Conservation (phyloP, 768 basidiomycete genomes). For the Chalciporus pseudorubinellus region DNA sequence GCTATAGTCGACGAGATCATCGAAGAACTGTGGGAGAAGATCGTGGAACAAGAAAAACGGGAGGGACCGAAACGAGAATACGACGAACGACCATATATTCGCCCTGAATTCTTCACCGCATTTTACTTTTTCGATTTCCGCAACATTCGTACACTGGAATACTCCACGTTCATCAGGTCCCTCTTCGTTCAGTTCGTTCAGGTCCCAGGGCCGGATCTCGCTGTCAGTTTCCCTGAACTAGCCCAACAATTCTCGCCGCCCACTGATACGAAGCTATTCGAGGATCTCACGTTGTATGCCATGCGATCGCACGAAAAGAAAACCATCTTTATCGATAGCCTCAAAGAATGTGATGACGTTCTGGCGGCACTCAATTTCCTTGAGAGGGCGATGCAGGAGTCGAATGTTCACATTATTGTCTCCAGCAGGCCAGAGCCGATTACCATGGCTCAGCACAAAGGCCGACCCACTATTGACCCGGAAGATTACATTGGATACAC, state of each 20-base stretch:
- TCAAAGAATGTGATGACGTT: slow-evolving; percentile 27
- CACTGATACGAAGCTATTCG: slow-evolving; percentile 7
- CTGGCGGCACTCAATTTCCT: slow-evolving; percentile 20
- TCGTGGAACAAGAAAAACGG: slow-evolving; percentile 19
- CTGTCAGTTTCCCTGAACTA: slow-evolving; percentile 22
- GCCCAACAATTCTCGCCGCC: slow-evolving; percentile 15
- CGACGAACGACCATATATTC: slow-evolving; percentile 17
- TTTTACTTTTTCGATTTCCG: slow-evolving; percentile 31
- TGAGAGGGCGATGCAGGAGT: slow-evolving; percentile 20
- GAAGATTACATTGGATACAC: slow-evolving; percentile 22
- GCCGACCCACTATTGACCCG: slow-evolving; percentile 19
- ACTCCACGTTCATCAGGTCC: slow-evolving; percentile 20
- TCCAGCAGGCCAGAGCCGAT: slow-evolving; percentile 23
- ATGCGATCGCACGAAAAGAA: slow-evolving; percentile 24
- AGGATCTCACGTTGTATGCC: slow-evolving; percentile 20
- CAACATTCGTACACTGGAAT: slow-evolving; percentile 19
- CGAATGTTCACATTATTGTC: slow-evolving; percentile 23
- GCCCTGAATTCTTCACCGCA: slow-evolving; percentile 24
- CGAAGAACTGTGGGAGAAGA: slow-evolving; percentile 23
- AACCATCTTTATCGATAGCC: slow-evolving; percentile 23
- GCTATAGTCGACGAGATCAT: slow-evolving; percentile 23
- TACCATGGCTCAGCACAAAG: slow-evolving; percentile 15
- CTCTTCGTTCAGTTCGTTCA: slow-evolving; percentile 29
- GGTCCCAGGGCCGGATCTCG: slow-evolving; percentile 18
- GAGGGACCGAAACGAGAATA: slow-evolving; percentile 12